Evolutionary conservation across 2,329 filamentous ascomycete species (phyloP).

Genomic region (Claviceps sp.): DNA sequence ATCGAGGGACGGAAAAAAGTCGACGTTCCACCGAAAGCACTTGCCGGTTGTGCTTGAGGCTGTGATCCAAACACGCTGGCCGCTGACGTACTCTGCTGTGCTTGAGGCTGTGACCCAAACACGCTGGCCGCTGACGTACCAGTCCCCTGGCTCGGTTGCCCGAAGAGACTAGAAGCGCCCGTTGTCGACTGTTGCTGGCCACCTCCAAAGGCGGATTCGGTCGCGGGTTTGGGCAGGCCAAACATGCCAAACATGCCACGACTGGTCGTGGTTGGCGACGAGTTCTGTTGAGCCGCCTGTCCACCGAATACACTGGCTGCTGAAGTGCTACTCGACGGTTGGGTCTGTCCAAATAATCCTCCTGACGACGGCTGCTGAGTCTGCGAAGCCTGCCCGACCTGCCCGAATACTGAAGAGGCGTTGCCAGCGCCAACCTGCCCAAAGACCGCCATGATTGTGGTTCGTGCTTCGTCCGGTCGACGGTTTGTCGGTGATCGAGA

Average conservation of each 20-base stretch:
- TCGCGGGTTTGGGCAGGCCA: constrained; percentile 10
- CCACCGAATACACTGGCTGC: constrained; percentile 3
- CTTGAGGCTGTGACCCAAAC: constrained; percentile 11
- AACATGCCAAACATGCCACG: constrained; percentile 12
- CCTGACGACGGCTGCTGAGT: constrained; percentile 3
- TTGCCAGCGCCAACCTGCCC: constrained; percentile 15
- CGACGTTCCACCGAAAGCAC: constrained; percentile 13
- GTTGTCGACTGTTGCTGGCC: constrained; percentile 8
- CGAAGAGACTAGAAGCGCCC: constrained; percentile 3
- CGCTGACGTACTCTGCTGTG: constrained; percentile 4
- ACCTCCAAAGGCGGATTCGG: constrained; percentile 7
- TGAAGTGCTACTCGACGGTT: constrained; percentile 1
- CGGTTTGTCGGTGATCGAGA: neutral
- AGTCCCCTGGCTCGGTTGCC: neutral
- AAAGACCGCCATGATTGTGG: constrained; percentile 21
- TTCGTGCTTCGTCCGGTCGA: neutral
- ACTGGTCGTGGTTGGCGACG: constrained; percentile 5
- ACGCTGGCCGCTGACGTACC: constrained; percentile 9
- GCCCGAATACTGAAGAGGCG: constrained; percentile 16
- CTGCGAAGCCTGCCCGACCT: constrained; percentile 4
- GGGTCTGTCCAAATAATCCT: constrained; percentile 4
- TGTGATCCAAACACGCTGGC: constrained; percentile 11
- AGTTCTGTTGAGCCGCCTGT: constrained; percentile 5
- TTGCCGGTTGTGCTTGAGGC: constrained; percentile 7
- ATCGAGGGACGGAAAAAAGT: constrained; percentile 25